These are phyloP conservation scores for Aspergillus indologenus DNA, from an alignment of 495 filamentous ascomycete species.

Conservation along the genomic window DNA sequence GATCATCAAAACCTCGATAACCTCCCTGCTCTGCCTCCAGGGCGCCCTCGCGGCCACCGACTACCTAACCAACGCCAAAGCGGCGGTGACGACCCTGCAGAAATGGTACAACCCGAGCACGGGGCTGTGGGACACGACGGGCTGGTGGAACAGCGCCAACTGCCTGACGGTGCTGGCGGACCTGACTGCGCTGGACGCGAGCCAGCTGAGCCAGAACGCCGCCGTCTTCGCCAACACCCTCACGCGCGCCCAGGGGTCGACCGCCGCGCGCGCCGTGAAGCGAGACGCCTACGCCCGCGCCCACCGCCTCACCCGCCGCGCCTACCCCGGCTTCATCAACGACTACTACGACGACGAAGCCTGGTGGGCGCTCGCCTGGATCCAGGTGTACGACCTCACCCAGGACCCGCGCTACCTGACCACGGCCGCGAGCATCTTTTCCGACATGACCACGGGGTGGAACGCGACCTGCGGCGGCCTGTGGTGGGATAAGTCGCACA, in stretches of 20 bases:
- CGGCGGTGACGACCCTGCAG: conserved; percentile 52
- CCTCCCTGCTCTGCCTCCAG: background rate
- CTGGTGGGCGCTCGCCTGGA: conserved; percentile 63
- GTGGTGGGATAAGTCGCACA: conserved; percentile 60
- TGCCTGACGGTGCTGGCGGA: conserved; percentile 62
- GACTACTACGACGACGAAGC: conserved; percentile 63
- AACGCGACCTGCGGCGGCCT: conserved; percentile 56
- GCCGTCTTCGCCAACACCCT: background rate
- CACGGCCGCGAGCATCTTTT: conserved; percentile 52
- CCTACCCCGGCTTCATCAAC: conserved; percentile 35
- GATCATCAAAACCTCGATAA: background rate
- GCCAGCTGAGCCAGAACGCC: conserved; percentile 3
- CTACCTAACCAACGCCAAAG: conserved; percentile 27
- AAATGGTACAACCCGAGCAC: conserved; percentile 58
- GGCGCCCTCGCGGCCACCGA: background rate
- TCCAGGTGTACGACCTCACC: conserved; percentile 55
- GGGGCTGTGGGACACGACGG: conserved; percentile 63
- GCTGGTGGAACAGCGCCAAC: conserved; percentile 80
- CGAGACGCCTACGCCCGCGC: background rate
- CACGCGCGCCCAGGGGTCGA: background rate
- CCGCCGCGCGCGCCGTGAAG: background rate
- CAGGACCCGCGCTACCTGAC: conserved; percentile 45
- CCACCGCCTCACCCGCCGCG: background rate
- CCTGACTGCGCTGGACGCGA: conserved; percentile 48
- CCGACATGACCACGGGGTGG: conserved; percentile 52